Evolutionary conservation across 2,329 filamentous ascomycete species (phyloP).

Genomic region (Chrysoporthe austroafricana): DNA sequence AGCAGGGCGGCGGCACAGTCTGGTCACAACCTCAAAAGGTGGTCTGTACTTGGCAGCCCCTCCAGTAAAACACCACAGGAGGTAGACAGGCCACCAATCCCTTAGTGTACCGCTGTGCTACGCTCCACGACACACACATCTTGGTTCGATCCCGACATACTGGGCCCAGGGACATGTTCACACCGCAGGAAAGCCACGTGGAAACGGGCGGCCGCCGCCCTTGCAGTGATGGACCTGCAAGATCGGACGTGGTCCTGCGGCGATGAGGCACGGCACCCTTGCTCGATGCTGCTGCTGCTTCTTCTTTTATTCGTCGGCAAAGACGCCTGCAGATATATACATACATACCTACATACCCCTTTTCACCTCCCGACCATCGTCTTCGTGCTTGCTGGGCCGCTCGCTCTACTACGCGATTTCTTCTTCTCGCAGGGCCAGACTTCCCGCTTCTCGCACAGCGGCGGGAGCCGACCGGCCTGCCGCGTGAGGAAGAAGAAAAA

Average conservation of each 20-base stretch:
- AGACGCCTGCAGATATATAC: background rate
- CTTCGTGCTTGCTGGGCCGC: too few relatives aligned
- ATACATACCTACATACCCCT: too few relatives aligned
- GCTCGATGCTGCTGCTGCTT: background rate
- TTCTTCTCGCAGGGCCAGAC: background rate
- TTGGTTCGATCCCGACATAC: background rate
- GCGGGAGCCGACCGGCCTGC: background rate
- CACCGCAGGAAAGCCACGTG: conserved; percentile 1
- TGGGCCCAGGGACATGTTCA: background rate
- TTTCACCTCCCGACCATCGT: too few relatives aligned
- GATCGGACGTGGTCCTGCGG: background rate
- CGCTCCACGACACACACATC: background rate
- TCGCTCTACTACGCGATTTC: too few relatives aligned
- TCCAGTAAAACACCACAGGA: background rate
- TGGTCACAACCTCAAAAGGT: too few relatives aligned
- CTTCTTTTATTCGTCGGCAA: background rate
- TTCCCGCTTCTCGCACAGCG: background rate
- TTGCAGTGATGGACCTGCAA: background rate
- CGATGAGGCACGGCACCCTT: background rate
- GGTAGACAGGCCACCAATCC: background rate
- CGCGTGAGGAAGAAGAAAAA: background rate
- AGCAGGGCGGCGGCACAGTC: too few relatives aligned
- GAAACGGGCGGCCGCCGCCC: background rate
- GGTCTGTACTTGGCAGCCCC: too few relatives aligned
- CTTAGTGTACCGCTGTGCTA: too few relatives aligned